Percentiles rank a stretch among this genome's conserved stretches.
These are phyloP conservation scores for Tetratostichococcus sp. DNA, from an alignment of 139 green algal genomes.

Conservation along the genomic window DNA sequence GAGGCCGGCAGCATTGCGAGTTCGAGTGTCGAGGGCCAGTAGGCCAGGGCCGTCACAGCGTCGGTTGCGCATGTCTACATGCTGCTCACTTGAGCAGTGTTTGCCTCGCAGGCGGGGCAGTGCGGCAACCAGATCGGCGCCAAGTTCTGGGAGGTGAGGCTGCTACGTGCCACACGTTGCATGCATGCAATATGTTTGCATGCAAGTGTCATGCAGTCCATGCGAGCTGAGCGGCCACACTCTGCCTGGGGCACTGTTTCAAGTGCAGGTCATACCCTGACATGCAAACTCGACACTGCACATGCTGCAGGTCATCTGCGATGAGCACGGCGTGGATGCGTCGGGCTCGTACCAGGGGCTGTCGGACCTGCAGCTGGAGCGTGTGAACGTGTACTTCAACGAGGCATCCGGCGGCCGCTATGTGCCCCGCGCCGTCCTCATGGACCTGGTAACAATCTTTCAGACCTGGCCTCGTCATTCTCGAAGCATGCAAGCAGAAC, in stretches of 20 bases:
- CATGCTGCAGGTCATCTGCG: conserved; percentile 63
- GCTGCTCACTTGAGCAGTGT: neutral
- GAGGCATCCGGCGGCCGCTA: conserved; percentile 97
- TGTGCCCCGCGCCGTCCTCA: conserved; percentile 94
- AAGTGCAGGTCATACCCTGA: too few species aligned
- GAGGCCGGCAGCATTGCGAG: too few species aligned
- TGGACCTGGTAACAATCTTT: conserved; percentile 75
- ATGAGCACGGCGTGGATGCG: conserved; percentile 89
- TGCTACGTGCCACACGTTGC: neutral
- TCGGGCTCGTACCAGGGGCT: conserved; percentile 92
- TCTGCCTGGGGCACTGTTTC: too few species aligned
- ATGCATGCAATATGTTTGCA: neutral
- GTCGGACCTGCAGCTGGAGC: conserved; percentile 96
- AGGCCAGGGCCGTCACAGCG: too few species aligned
- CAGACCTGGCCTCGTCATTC: too few species aligned
- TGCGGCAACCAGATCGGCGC: conserved; percentile 98
- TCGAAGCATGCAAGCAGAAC: too few species aligned
- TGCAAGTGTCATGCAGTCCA: neutral
- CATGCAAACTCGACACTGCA: too few species aligned
- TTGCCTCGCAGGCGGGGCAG: conserved; percentile 72
- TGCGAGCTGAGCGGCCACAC: too few species aligned
- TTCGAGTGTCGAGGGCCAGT: too few species aligned
- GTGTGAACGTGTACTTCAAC: conserved; percentile 99
- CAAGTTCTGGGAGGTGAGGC: conserved; percentile 91
- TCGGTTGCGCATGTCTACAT: neutral